Base-by-base conservation (phyloP, 2,329 filamentous ascomycete genomes). In the Colletotrichum sp. region DNA sequence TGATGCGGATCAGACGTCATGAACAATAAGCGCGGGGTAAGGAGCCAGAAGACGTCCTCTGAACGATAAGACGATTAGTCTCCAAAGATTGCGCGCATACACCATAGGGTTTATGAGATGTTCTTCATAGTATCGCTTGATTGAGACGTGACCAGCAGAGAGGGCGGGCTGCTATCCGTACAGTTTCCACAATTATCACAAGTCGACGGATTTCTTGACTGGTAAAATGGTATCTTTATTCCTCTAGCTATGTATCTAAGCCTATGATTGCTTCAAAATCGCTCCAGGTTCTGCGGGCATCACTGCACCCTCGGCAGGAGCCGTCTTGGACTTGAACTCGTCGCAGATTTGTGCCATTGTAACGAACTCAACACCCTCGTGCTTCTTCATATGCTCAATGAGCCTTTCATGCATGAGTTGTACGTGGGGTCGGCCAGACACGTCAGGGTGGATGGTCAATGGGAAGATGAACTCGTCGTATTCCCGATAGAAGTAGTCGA, bases 381-480 rank as follows among this genome's bases (percentile, higher is more conserved):
- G 87, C 67, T 85, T 86, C 71, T 92, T 93, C 78, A 94, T 93
- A 69, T 93, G 86, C 76, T 94, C 92, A 75, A 94, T 94, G 38
- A 85, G 73, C 88, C 91, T 87, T 82, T 95, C 92, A 76, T 94
- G 92, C 93, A 95, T 94, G 8, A 94, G 83, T 33, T 95, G 78
- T 1, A 91, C 93, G 81, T 95, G 93, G 1, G 93, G 93, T 21
- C 92, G 87, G 0, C 93, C 93, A 5, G 89, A 92, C 0, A 93
- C 91, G 78, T 95, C 93, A 0, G 93, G 93, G 81, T 95, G 93
- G 43, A 95, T 92, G 0, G 93, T 95, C 82, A 95, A 93, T 0
- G 93, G 93, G 77, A 95, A 95, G 66, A 94, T 89, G 75, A 95
- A 95, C 77, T 94, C 92, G 77, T 95, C 93, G 75, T 94, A 93